These are phyloP conservation scores for Trichocomaceae sp. DNA, from an alignment of 2,329 filamentous ascomycete genomes.

Conservation along the genomic window DNA sequence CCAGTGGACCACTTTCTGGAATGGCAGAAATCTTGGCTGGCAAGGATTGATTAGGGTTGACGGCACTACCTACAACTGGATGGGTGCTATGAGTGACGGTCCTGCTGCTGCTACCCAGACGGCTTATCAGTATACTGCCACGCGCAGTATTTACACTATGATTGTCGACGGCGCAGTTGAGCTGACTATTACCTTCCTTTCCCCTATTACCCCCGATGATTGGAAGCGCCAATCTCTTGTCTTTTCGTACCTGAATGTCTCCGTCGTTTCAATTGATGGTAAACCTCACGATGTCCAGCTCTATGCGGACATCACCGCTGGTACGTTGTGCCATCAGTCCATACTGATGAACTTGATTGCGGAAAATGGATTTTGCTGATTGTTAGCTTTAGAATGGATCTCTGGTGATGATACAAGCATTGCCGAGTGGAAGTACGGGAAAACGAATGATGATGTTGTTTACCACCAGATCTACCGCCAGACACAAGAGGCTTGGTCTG, in stretches of 20 bases:
- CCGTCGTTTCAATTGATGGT: slow-evolving; percentile 57
- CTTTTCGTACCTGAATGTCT: slow-evolving; percentile 64
- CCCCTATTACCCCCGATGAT: slow-evolving; percentile 63
- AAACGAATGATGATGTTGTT: slow-evolving; percentile 44
- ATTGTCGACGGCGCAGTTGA: slow-evolving; percentile 54
- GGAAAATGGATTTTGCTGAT: not conserved
- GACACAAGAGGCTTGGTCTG: slow-evolving; percentile 42
- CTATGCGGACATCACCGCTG: slow-evolving; percentile 65
- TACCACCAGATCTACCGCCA: slow-evolving; percentile 55
- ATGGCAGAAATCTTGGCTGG: slow-evolving; percentile 57
- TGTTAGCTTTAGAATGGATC: slow-evolving; percentile 55
- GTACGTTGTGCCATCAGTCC: slow-evolving; percentile 36
- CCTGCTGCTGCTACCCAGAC: slow-evolving; percentile 46
- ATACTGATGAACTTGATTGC: not conserved
- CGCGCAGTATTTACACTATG: slow-evolving; percentile 63
- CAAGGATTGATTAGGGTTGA: slow-evolving; percentile 64
- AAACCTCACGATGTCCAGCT: slow-evolving; percentile 58
- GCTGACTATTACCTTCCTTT: slow-evolving; percentile 64
- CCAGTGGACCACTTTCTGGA: slow-evolving; percentile 63
- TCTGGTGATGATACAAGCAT: slow-evolving; percentile 54
- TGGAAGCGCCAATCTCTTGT: slow-evolving; percentile 60
- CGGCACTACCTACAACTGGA: slow-evolving; percentile 57
- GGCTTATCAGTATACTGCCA: slow-evolving; percentile 63
- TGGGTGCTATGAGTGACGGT: slow-evolving; percentile 48
- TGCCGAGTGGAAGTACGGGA: slow-evolving; percentile 58